These are phyloP conservation scores for Rhododendron simsii DNA, from an alignment of 148 eudicot species.

Conservation along the genomic window DNA sequence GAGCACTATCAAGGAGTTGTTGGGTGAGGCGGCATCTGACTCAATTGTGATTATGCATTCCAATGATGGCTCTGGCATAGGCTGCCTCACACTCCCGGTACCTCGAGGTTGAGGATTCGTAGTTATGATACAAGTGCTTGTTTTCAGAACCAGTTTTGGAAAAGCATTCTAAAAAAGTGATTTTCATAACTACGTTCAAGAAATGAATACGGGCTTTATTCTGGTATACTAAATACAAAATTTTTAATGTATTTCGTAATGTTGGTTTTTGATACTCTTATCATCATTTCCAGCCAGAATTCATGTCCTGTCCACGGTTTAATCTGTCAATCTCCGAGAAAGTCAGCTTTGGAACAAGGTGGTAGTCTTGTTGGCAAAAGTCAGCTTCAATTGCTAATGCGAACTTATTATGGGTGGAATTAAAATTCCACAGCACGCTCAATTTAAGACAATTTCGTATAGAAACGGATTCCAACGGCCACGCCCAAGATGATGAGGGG, in stretches of 20 bases:
- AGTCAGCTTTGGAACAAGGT: too few species aligned
- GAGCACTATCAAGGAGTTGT: conserved; percentile 43
- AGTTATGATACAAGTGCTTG: neutral
- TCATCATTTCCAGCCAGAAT: too few species aligned
- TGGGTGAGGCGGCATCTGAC: conserved; percentile 42
- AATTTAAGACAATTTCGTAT: conserved; percentile 51
- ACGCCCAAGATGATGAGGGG: conserved; percentile 67
- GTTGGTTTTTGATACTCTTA: too few species aligned
- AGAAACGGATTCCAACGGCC: conserved; percentile 71
- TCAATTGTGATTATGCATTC: conserved; percentile 45
- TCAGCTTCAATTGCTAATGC: neutral
- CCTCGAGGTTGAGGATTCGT: conserved; percentile 19
- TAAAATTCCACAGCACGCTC: neutral
- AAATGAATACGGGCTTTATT: too few species aligned
- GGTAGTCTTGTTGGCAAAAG: too few species aligned
- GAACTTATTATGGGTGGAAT: conserved; percentile 4
- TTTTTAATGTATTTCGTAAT: too few species aligned
- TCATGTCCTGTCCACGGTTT: too few species aligned
- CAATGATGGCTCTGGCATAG: conserved; percentile 65
- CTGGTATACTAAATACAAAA: too few species aligned
- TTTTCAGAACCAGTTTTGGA: neutral
- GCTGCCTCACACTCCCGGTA: conserved; percentile 68
- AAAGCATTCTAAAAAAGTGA: neutral
- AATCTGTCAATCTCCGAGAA: too few species aligned
- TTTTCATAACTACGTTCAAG: neutral